A percentile compares a stretch with the other conserved stretches of the same genome.
These are phyloP conservation scores for Salicornia ramosissima DNA, from an alignment of 148 eudicot species.

Conservation along the genomic window DNA sequence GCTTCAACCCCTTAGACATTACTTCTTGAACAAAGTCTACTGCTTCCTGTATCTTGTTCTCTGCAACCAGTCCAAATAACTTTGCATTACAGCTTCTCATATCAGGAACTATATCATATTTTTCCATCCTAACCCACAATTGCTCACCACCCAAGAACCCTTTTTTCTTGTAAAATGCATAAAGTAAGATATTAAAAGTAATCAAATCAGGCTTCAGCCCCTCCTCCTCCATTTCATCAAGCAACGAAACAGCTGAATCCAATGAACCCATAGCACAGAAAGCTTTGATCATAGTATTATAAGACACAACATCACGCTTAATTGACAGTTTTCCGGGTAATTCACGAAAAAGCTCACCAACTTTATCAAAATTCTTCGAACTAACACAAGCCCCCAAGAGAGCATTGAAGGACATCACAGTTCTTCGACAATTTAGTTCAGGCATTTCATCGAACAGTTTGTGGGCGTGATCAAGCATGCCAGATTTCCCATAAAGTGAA, in stretches of 20 bases:
- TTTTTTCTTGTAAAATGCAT: constrained; percentile 23
- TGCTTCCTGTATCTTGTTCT: constrained; percentile 14
- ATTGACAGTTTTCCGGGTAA: constrained; percentile 35
- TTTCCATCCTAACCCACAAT: constrained; percentile 27
- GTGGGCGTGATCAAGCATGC: constrained; percentile 57
- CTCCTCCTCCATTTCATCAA: constrained; percentile 34
- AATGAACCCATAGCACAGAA: constrained; percentile 33
- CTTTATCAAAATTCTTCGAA: constrained; percentile 38
- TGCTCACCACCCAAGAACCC: constrained; percentile 36
- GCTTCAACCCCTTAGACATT: constrained; percentile 21
- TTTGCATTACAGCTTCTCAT: constrained; percentile 25
- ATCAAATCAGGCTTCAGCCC: constrained; percentile 26
- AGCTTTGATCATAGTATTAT: constrained; percentile 45
- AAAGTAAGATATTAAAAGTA: constrained; percentile 26
- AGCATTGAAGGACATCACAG: constrained; percentile 55
- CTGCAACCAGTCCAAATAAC: constrained; percentile 23
- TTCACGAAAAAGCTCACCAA: constrained; percentile 35
- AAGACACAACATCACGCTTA: constrained; percentile 44
- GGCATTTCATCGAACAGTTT: constrained; percentile 78
- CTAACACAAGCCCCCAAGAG: constrained; percentile 54
- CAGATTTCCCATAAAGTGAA: constrained; percentile 42
- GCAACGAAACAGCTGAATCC: constrained; percentile 23
- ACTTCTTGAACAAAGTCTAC: constrained; percentile 29
- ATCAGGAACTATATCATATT: constrained; percentile 30
- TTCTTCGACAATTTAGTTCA: constrained; percentile 30